A percentile compares a stretch with the other conserved stretches of the same genome.
Evolutionary conservation across 1,284 basidiomycete genomes (phyloP).

Genomic region (Tilletia walkeri): DNA sequence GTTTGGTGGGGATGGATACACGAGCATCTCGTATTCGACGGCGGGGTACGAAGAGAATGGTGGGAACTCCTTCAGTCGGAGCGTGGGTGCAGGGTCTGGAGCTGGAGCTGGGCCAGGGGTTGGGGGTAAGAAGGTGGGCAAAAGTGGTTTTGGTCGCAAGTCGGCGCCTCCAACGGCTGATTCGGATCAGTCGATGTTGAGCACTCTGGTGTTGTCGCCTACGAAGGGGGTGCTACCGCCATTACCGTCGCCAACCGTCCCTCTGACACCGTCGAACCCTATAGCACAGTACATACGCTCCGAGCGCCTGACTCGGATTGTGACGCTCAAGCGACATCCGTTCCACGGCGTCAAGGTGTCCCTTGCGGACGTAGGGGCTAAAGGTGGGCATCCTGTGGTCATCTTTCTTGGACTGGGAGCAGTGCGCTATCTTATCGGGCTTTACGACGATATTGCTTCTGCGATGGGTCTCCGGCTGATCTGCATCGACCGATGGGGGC

Average conservation of each 20-base stretch:
- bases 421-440: constrained; percentile 86
- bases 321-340: constrained; percentile 74
- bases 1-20: constrained; percentile 6
- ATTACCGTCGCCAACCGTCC: constrained; percentile 4
- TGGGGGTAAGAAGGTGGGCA: neutral
- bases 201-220: constrained; percentile 23
- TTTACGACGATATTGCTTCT: constrained; percentile 93
- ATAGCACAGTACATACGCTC: neutral
- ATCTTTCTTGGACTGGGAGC: constrained; percentile 90
- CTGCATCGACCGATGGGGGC: constrained; percentile 93
- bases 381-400: constrained; percentile 77
- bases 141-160: neutral
- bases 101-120: no score
- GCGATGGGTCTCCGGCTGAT: constrained; percentile 81
- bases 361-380: constrained; percentile 81
- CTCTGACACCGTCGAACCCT: neutral
- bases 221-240: constrained; percentile 25
- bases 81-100: no score
- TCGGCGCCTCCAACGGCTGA: neutral
- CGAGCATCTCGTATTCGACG: neutral
- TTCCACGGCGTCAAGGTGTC: constrained; percentile 80
- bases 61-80: neutral
- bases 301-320: constrained; percentile 71
- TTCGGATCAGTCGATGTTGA: neutral
- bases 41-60: neutral